Base-by-base conservation (phyloP, 1,284 basidiomycete genomes). In the Austroboletus niveus region DNA sequence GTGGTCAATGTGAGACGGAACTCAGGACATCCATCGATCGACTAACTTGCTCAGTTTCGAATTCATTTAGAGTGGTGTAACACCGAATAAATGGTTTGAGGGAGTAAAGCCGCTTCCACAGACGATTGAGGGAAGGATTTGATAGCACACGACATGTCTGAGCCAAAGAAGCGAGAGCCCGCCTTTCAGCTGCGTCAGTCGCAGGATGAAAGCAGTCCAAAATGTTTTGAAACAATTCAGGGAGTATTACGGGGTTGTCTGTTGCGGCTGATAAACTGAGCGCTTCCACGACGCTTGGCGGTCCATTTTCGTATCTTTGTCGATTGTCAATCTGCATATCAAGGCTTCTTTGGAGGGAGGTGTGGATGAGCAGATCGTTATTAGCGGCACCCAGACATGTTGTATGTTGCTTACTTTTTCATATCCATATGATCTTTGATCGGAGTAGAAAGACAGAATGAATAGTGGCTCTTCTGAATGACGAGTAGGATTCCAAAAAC, bases 31-130 rank as follows among this genome's bases (percentile, higher is more conserved):
- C 27, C 7, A 29, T 29, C 11, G 11, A n/a, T n/a, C 1, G 40
- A 17, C 11, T 7, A 34, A 4, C 34, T 39, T 51, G 58, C 40
- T 0, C 1, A 9, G 47, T 32, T n/a, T 54, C 22, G 20, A 42
- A 12, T 14, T 48, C 29, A 24, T 34, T 39, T 29, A 7, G 5
- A 8, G 15, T 31, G 1, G 35, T 47, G 20, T 58, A 58, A n/a
- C 50, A 63, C 10, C 52, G 46, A 22, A 63, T 38, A 2, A 63
- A 24, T 4, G 60, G 59, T 22, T 44, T 4, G 17, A 63, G 60
- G 3, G 59, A 61, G 22, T 1, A 2, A 20, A 56, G 24, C 8
- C 17, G 38, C 40, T 20, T 48, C 59, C 59, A 60, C n/a, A 61
- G 40, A 45, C 45, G 30, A 35, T 63, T 15, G 9, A 60, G 49